Conservation (phyloP, 345 rosid genomes). For the Eutrema japonicum region DNA sequence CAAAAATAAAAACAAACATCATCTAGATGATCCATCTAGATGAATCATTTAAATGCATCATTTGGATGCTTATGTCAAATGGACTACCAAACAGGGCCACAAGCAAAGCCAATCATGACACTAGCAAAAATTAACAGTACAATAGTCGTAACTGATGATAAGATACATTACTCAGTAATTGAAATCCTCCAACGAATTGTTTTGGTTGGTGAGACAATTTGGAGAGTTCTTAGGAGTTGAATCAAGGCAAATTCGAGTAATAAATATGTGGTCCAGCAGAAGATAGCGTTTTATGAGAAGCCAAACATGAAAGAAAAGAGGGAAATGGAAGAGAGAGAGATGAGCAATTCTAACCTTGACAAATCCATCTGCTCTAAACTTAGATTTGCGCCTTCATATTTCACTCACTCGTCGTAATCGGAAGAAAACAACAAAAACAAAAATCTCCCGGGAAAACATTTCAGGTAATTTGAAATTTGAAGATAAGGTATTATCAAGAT, state of each 20-base stretch:
- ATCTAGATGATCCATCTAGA: no score
- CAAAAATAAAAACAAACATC: no score
- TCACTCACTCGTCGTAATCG: conserved; percentile 37
- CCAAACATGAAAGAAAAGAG: neutral
- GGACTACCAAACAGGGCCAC: no score
- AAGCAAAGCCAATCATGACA: no score
- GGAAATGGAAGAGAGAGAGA: neutral
- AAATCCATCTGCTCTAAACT: neutral
- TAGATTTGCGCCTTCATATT: conserved; percentile 48
- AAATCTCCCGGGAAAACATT: neutral
- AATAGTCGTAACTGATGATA: neutral
- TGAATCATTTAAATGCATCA: no score
- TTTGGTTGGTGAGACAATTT: neutral
- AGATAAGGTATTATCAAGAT: conserved; percentile 10
- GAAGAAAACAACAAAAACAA: neutral
- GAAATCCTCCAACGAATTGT: neutral
- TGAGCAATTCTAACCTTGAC: conserved; percentile 45
- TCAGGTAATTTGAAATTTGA: neutral
- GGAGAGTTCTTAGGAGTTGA: neutral
- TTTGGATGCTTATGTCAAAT: no score
- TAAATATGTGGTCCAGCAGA: neutral
- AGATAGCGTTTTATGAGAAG: neutral
- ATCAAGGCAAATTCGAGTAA: neutral
- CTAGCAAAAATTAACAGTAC: no score
- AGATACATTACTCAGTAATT: neutral